Conservation (phyloP, 139 green algal species). For the Yamagishiella unicocca region DNA sequence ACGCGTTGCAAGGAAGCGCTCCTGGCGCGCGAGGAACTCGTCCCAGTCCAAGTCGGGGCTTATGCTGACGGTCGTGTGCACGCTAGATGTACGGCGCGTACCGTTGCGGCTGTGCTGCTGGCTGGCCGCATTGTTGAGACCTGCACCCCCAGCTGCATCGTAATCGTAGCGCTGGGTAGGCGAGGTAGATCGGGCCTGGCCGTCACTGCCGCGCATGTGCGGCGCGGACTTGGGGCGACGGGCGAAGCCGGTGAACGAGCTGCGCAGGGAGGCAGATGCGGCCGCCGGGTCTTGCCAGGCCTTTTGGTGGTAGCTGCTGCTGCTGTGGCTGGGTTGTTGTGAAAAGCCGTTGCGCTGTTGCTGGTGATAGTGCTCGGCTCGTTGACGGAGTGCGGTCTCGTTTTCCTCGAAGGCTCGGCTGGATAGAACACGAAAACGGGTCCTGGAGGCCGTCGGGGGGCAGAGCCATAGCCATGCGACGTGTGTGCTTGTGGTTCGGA, state of each 20-base stretch:
- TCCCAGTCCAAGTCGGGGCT: conserved; percentile 49
- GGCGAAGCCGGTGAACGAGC: not conserved
- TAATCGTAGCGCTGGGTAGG: not conserved
- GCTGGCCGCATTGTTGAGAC: not conserved
- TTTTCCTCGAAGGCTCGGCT: not conserved
- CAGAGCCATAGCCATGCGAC: not conserved
- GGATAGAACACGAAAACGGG: not conserved
- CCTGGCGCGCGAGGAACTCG: conserved; percentile 50
- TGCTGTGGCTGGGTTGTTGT: not conserved
- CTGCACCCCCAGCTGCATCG: not conserved
- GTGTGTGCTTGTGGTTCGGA: too few species aligned
- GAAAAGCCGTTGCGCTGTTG: not conserved
- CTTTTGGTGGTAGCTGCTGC: not conserved
- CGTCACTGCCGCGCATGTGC: not conserved
- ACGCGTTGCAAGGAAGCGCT: conserved; percentile 34
- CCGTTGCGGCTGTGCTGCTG: not conserved
- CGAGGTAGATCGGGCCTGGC: not conserved
- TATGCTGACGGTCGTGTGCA: conserved; percentile 7
- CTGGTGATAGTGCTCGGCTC: not conserved
- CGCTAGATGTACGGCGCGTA: not conserved
- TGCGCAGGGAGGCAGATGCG: conserved; percentile 2
- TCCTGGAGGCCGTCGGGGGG: conserved; percentile 9
- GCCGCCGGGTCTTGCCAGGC: not conserved
- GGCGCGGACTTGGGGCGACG: conserved; percentile 27
- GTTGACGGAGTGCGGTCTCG: not conserved